Evolutionary conservation across 2,329 filamentous ascomycete genomes (phyloP).

Genomic region (Ilyonectria destructans): DNA sequence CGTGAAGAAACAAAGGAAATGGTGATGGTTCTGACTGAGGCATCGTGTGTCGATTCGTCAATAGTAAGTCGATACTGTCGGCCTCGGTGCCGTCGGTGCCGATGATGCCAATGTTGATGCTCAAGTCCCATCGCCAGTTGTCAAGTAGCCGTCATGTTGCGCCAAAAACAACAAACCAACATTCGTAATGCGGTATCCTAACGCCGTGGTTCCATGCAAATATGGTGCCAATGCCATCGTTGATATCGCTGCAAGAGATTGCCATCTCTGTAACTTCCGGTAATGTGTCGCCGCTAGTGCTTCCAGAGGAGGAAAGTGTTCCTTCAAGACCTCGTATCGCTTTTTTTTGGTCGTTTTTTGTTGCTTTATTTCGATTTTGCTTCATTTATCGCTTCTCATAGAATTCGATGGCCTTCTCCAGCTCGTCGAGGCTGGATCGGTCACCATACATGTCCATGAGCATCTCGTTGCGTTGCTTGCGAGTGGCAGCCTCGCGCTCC

Average conservation of each 20-base stretch:
- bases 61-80: neutral
- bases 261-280: neutral
- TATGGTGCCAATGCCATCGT: constrained; percentile 17
- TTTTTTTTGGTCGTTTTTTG: constrained; percentile 20
- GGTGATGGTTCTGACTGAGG: neutral
- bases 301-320: constrained; percentile 1
- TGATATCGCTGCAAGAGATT: constrained; percentile 5
- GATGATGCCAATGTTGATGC: constrained; percentile 8
- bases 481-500: constrained; percentile 56
- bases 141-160: constrained; percentile 4
- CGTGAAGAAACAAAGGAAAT: constrained; percentile 11
- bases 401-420: constrained; percentile 64
- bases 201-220: constrained; percentile 24
- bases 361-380: neutral
- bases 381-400: constrained; percentile 59
- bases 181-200: constrained; percentile 21
- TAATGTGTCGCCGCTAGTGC: constrained; percentile 12
- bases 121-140: constrained; percentile 12
- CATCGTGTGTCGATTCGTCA: constrained; percentile 3
- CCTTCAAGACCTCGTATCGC: neutral
- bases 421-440: constrained; percentile 63
- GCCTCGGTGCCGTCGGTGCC: constrained; percentile 5
- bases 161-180: constrained; percentile 22
- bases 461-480: constrained; percentile 58
- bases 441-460: constrained; percentile 68